Percentiles rank a stretch among this genome's conserved stretches.
Evolutionary conservation across 1,139 yeast species (phyloP).

Genomic region (Groenewaldozyma auringiensis): DNA sequence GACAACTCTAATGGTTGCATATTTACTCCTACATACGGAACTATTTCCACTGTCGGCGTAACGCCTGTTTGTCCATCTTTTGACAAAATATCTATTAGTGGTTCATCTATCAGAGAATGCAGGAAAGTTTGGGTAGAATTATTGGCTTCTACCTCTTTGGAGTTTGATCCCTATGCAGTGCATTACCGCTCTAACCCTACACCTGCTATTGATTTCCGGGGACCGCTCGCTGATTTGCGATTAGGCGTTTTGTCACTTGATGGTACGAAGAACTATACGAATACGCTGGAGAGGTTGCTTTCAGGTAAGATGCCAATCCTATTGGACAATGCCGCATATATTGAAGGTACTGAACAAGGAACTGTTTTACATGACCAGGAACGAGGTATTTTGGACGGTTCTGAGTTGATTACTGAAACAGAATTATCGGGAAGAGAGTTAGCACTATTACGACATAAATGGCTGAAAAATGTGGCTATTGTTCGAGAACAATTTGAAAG

Average conservation of each 20-base stretch:
- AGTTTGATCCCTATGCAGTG: slow-evolving; percentile 6
- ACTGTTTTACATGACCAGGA: background rate
- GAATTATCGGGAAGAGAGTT: background rate
- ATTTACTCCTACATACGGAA: slow-evolving; percentile 14
- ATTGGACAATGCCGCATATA: background rate
- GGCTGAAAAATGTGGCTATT: background rate
- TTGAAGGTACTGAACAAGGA: background rate
- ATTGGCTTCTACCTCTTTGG: slow-evolving; percentile 6
- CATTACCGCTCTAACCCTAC: slow-evolving; percentile 11
- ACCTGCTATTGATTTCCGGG: slow-evolving; percentile 13
- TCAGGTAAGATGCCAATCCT: background rate
- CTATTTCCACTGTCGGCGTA: slow-evolving; percentile 14
- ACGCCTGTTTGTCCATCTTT: slow-evolving; percentile 11
- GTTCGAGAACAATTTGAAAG: background rate
- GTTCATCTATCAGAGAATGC: slow-evolving; percentile 13
- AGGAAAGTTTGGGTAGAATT: slow-evolving; percentile 17
- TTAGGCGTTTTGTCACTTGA: background rate
- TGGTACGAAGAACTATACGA: background rate
- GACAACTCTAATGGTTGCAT: slow-evolving; percentile 3
- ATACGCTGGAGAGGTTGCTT: background rate
- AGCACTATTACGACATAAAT: background rate
- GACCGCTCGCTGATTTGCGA: slow-evolving; percentile 3
- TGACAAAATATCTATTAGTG: slow-evolving; percentile 14
- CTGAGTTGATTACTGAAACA: background rate
- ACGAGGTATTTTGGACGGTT: background rate